Base-by-base conservation (phyloP, 306 rosid species). In the Vachellia pachyceras region DNA sequence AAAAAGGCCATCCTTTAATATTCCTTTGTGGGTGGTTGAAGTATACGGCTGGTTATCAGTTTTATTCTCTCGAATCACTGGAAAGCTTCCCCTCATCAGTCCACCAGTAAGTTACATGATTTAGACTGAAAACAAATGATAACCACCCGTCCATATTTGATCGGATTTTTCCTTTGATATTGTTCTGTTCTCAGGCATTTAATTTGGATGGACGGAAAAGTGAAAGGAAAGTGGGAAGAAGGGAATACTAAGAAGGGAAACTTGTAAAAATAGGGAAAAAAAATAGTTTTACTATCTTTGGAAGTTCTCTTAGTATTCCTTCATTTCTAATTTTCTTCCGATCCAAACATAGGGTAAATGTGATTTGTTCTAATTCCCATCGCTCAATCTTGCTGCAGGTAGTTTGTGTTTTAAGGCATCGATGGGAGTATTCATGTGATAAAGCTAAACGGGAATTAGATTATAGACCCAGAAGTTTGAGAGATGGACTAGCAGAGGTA, bases 51-150 rank as follows among this genome's bases (percentile, higher is more conserved):
- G 97, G 96, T 44, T 85, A 55, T 89, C 84, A 1, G 88, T 95
- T 81, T 41, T 88, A 1, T 15, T 89, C 81, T 87, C 93, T 42
- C 87, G 92, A 75, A 60, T 95, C 78, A 83, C 94, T 0, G 93
- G 97, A 82, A 89, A 80, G 80, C 88, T 90, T 68, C 99, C 99
- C 69, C 76, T 93, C 79, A 88, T 95, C 84, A 91, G 97, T 82
- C 99, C 98, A 14, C 98, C 94, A 82, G 99, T 95, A 78, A 73
- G 91, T 73, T 60, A 60, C 42, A 81, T 74, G 14, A 23, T 91
- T 79, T 54, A 73, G 50, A 10, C 46, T 33, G 45, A 39, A 46
- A 41, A 69, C 10, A 40, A 69, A 42, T 12, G 17, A 22, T 41
- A 17, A 20, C 46, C 3, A 20, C 33, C 40, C 7, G 37, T 70